Conservation (phyloP, 192 early-diverging fungal genomes). For the Podila epigama region DNA sequence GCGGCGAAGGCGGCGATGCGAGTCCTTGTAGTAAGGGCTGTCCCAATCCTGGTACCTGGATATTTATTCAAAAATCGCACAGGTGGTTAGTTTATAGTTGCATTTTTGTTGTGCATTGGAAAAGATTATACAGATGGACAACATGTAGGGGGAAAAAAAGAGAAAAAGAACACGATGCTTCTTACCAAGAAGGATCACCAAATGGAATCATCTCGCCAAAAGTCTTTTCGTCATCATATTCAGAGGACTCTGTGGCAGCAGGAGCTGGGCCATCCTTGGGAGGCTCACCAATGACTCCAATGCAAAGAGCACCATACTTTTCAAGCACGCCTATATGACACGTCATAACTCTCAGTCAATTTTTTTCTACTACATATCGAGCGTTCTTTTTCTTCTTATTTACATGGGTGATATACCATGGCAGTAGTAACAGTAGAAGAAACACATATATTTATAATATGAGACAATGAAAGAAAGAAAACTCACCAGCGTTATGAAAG, state of each 20-base stretch:
- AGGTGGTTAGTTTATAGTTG: too few relatives aligned
- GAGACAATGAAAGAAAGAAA: not conserved
- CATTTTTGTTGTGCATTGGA: not conserved
- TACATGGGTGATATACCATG: too few relatives aligned
- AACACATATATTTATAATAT: too few relatives aligned
- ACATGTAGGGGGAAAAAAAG: not conserved
- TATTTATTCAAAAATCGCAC: too few relatives aligned
- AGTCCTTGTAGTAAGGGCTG: conserved; percentile 84
- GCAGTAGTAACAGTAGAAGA: too few relatives aligned
- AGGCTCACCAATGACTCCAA: conserved; percentile 66
- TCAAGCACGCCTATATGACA: conserved; percentile 56
- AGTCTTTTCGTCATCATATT: conserved; percentile 58
- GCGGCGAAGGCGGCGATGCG: conserved; percentile 70
- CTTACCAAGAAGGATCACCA: conserved; percentile 80
- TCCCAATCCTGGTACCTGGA: conserved; percentile 59
- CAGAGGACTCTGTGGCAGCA: conserved; percentile 15
- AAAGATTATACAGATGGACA: not conserved
- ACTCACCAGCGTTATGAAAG: conserved; percentile 71
- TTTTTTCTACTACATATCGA: too few relatives aligned
- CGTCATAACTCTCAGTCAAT: not conserved
- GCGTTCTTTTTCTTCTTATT: too few relatives aligned
- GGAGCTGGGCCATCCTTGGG: conserved; percentile 21
- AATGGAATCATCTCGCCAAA: conserved; percentile 81
- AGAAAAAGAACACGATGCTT: not conserved
- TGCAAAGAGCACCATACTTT: conserved; percentile 68